Conservation (phyloP, 257 asterid species). For the Asclepias syriaca region DNA sequence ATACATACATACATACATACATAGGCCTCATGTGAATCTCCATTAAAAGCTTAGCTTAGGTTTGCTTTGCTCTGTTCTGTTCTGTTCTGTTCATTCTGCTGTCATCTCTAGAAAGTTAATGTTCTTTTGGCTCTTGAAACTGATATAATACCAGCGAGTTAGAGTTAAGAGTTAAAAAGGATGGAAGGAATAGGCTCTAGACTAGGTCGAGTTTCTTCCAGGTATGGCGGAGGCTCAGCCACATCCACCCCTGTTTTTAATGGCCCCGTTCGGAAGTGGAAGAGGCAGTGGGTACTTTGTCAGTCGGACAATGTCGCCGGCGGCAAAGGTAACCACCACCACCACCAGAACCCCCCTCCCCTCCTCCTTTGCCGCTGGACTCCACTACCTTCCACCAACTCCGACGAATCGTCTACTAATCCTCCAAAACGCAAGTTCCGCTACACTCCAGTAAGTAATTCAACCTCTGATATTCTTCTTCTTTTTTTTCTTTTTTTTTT, state of each 20-base stretch:
- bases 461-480: background rate
- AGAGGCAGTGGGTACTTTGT: slow-evolving; percentile 72
- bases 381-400: slow-evolving; percentile 39
- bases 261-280: slow-evolving; percentile 88
- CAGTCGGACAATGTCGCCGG: slow-evolving; percentile 21
- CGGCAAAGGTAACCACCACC: slow-evolving; percentile 9
- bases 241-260: slow-evolving; percentile 49
- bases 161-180: no score
- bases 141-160: background rate
- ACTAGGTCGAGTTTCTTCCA: slow-evolving; percentile 54
- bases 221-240: slow-evolving; percentile 51
- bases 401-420: slow-evolving; percentile 28
- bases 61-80: no score
- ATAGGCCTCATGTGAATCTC: background rate
- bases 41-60: background rate
- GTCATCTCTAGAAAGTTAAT: background rate
- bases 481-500: background rate
- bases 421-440: slow-evolving; percentile 69
- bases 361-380: slow-evolving; percentile 85
- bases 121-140: background rate
- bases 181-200: slow-evolving; percentile 69
- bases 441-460: slow-evolving; percentile 55
- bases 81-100: background rate
- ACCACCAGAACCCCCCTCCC: slow-evolving; percentile 28
- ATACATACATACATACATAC: no score